These are phyloP conservation scores for Byssochlamys sp. DNA, from an alignment of 2,329 filamentous ascomycete species.

Conservation along the genomic window DNA sequence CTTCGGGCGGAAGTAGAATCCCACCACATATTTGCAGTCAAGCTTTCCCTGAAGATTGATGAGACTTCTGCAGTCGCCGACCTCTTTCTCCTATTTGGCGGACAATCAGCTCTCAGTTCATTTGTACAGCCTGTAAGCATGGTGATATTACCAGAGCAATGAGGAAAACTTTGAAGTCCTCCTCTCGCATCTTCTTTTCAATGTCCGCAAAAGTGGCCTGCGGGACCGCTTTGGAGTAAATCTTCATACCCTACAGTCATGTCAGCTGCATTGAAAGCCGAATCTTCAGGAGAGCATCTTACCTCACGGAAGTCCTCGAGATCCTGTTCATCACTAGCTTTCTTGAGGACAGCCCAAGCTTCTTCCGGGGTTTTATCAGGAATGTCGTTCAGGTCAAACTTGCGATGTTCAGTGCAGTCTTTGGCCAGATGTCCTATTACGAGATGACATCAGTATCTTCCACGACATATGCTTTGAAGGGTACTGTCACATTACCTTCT, in stretches of 20 bases:
- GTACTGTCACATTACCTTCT: conserved; percentile 27
- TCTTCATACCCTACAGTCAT: conserved; percentile 32
- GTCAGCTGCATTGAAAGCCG: conserved; percentile 3
- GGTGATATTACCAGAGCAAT: conserved; percentile 38
- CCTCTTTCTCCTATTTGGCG: conserved; percentile 29
- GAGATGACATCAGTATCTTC: not conserved
- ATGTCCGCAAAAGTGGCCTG: conserved; percentile 39
- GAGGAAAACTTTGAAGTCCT: conserved; percentile 40
- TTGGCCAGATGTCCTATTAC: conserved; percentile 34
- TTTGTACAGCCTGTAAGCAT: not conserved
- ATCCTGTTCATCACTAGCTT: conserved; percentile 41
- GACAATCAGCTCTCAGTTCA: conserved; percentile 3
- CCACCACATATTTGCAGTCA: conserved; percentile 42
- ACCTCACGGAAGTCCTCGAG: conserved; percentile 43
- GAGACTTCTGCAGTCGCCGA: conserved; percentile 37
- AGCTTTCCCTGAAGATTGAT: conserved; percentile 46
- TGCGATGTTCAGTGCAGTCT: conserved; percentile 38
- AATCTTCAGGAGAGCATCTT: conserved; percentile 3
- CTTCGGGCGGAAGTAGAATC: conserved; percentile 39
- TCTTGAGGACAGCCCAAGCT: conserved; percentile 42
- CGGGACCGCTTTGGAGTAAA: conserved; percentile 43
- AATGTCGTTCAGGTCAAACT: conserved; percentile 35
- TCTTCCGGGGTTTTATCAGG: conserved; percentile 40
- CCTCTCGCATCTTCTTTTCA: conserved; percentile 42
- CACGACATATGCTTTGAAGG: not conserved